These are phyloP conservation scores for Suillus variegatus DNA, from an alignment of 768 basidiomycete species.

Conservation along the genomic window DNA sequence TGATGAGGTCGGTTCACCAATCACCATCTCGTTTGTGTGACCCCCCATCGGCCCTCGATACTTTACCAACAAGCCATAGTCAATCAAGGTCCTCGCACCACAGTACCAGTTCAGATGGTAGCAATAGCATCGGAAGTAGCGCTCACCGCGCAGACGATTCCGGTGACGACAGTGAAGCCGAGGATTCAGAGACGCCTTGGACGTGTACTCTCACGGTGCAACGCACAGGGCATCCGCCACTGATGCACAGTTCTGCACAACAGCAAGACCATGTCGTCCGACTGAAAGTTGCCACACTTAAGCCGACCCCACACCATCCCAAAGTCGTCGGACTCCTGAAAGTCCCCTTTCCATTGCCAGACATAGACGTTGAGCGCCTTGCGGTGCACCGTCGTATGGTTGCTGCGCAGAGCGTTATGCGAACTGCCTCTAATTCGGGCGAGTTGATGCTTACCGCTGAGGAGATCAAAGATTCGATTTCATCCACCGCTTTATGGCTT, in stretches of 20 bases:
- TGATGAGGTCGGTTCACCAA: constrained; percentile 12
- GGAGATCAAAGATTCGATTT: constrained; percentile 92
- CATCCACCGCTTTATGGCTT: constrained; percentile 87
- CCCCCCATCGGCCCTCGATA: constrained; percentile 4
- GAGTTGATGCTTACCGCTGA: constrained; percentile 70
- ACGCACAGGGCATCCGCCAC: constrained; percentile 31
- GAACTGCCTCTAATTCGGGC: constrained; percentile 24
- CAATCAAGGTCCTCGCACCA: constrained; percentile 43
- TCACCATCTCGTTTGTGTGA: constrained; percentile 13
- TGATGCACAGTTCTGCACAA: constrained; percentile 12
- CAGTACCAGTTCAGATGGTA: constrained; percentile 37
- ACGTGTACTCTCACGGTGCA: constrained; percentile 79
- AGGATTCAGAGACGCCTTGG: constrained; percentile 97
- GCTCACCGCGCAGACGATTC: constrained; percentile 40
- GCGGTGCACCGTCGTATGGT: constrained; percentile 51
- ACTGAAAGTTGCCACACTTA: constrained; percentile 80
- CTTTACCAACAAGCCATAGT: constrained; percentile 26
- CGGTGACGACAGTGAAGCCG: constrained; percentile 87
- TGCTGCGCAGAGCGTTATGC: constrained; percentile 27
- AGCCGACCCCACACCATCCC: constrained; percentile 94
- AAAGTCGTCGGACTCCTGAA: constrained; percentile 92
- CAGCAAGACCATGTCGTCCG: constrained; percentile 24
- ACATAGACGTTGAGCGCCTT: constrained; percentile 71
- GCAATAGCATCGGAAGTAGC: constrained; percentile 24
- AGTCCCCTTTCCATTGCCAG: constrained; percentile 85